phyloP scores from a whole-genome alignment of 2,329 filamentous ascomycete species.

The Leptographium wingfieldii region DNA sequence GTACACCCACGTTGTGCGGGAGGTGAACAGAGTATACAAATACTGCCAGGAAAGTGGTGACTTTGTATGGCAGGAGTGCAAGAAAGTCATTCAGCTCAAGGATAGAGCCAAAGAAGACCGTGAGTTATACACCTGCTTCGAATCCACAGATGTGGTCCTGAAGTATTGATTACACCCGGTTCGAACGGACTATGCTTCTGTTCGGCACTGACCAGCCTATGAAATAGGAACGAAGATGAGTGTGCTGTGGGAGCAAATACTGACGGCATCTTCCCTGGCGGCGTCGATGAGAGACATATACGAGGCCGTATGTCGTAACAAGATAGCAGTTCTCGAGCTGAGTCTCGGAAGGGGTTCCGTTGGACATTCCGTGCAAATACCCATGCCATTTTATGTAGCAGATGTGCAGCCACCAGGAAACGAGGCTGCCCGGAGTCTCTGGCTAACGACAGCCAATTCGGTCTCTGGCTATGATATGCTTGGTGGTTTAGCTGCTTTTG shows the following conservation, averaged over 20 bases:
- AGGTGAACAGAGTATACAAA: slow-evolving; percentile 83
- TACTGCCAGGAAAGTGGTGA: slow-evolving; percentile 82
- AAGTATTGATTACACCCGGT: background rate
- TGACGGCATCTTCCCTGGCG: slow-evolving; percentile 64
- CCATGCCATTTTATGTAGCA: slow-evolving; percentile 54
- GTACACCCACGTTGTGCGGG: slow-evolving; percentile 81
- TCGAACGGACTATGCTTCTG: too few relatives aligned
- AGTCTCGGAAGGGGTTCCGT: slow-evolving; percentile 47
- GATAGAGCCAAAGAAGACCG: slow-evolving; percentile 65
- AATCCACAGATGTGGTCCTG: background rate
- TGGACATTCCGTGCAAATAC: slow-evolving; percentile 52
- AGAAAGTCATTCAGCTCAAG: slow-evolving; percentile 67
- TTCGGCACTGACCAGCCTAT: too few relatives aligned
- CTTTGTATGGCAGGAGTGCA: slow-evolving; percentile 86
- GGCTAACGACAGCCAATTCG: slow-evolving; percentile 77
- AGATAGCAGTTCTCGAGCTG: slow-evolving; percentile 73
- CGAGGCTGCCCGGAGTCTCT: slow-evolving; percentile 54
- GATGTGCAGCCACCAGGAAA: slow-evolving; percentile 60
- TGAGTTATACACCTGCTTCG: slow-evolving; percentile 19
- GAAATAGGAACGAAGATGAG: slow-evolving; percentile 44
- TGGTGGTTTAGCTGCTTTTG: slow-evolving; percentile 55
- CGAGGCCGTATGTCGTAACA: slow-evolving; percentile 67
- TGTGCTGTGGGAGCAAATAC: slow-evolving; percentile 56
- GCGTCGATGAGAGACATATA: slow-evolving; percentile 74
- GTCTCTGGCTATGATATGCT: slow-evolving; percentile 55